Conservation (phyloP, 441 rosid species). For the Bocquillonia castaneifolia region DNA sequence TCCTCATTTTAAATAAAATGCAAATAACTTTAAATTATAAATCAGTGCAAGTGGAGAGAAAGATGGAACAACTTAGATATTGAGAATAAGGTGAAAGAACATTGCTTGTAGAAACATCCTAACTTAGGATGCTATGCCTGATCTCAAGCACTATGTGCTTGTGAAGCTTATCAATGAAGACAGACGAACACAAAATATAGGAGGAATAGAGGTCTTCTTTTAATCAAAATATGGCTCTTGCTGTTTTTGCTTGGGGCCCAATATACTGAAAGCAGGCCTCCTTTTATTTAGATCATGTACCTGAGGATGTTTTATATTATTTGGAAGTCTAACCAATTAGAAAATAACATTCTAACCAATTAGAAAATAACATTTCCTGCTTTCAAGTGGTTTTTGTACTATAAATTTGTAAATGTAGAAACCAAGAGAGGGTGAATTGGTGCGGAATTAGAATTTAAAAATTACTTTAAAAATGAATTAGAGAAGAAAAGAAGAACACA, state of each 20-base stretch:
- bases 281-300: neutral
- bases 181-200: neutral
- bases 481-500: too few relatives aligned
- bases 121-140: neutral
- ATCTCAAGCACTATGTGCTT: neutral
- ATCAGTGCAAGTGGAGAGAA: neutral
- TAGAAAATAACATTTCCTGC: neutral
- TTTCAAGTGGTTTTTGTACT: too few relatives aligned
- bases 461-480: too few relatives aligned
- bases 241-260: neutral
- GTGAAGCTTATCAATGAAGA: neutral
- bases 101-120: neutral
- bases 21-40: neutral
- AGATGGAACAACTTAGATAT: neutral
- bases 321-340: neutral
- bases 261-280: neutral
- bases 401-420: too few relatives aligned
- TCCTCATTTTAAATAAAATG: neutral
- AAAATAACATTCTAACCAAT: neutral
- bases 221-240: neutral
- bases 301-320: neutral
- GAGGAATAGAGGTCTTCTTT: constrained; percentile 2
- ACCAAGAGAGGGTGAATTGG: too few relatives aligned
- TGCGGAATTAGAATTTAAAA: too few relatives aligned
- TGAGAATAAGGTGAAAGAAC: constrained; percentile 1